Evolutionary conservation across 2,329 filamentous ascomycete genomes (phyloP), one percentile per base, ranked within the genome.

Genomic region (Alternaria triticimaculans): DNA sequence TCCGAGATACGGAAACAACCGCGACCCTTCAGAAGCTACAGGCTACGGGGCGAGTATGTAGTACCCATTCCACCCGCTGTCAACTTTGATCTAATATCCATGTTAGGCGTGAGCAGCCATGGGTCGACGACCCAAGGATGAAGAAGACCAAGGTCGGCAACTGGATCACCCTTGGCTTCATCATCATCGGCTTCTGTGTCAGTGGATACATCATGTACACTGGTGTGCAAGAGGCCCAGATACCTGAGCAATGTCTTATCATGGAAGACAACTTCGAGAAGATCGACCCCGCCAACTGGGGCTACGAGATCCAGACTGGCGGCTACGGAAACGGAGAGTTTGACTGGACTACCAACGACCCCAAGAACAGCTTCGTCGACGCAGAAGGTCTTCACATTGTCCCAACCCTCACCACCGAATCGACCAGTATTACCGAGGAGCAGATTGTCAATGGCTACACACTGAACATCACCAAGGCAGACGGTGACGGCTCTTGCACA

Each of bases 331-430:
- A 84, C 75, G 89, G 82, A 25, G 69, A 70, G 37, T 96, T 96
- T 77, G 89, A 93, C 72, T 83, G 89, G 81, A 94, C 92, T 0
- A 96, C 92, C 4, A 62, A 65, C 23, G 86, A 83, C n/a, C 87
- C 91, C 45, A 88, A 92, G 74, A 96, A 96, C 72, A 87, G 92
- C 61, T 94, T 87, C 74, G 80, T 94, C 23, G 78, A 92, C 65
- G 83, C 90, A 68, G 90, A 91, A 43, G 83, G 87, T 64, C 87
- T 96, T 3, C 80, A 90, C 75, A 92, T 96, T 83, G 90, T 89
- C 78, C 90, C 92, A 4, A 94, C 92, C 0, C 85, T 94, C 7
- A 95, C 71, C 81, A 86, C n/a, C 79, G 84, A 23, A 82, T 91
- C 60, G 84, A 95, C 71, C 84, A 87, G 59, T 84, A 87, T 66